Base-by-base conservation (phyloP, 2,329 filamentous ascomycete species). In the Zymoseptoria brevis region DNA sequence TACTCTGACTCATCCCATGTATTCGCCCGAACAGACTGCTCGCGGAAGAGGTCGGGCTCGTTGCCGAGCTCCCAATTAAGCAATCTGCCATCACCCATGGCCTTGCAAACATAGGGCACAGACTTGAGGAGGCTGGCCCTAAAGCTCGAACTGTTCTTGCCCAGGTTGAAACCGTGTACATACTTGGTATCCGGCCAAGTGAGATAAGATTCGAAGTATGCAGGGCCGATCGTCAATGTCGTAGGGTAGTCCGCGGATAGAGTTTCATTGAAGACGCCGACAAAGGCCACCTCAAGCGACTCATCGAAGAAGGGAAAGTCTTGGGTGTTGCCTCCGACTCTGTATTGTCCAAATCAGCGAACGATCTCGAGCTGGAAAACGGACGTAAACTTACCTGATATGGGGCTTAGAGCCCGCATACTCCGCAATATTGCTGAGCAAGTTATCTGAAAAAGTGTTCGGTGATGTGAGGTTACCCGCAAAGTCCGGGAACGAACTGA, bases 261-360 rank as follows among this genome's bases (percentile, higher is more conserved):
- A 0, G 71, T 68, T 0, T 76, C 75, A 57, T 84, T 75, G 55
- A 80, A 74, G 1, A 77, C 82, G 29, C 83, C 83, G 54, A 83
- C 76, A 8, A 81, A 73, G 5, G 80, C 80, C 6, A 75, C 73
- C 1, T 75, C 68, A 5, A 84, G 78, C 3, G 76, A 77, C 1
- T 77, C 72, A 62, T 86, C 79, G 70, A 83, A 87, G 45, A 87
- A 75, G 4, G 83, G 82, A 63, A 81, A 85, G 72, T 87, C 84
- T 65, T 87, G 84, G 0, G 84, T 86, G 66, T 86, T 87, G n/a
- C 84, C 85, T 3, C 85, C 84, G 1, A 87, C 83, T 16, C 84
- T 45, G 13, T 7, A 45, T 45, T 11, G 13, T 16, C 13, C 13
- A 7, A 45, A 45, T 45, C 13, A 45, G 35, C 16, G 35, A 45